Evolutionary conservation across 2,329 filamentous ascomycete genomes (phyloP).

Genomic region (Aspergillus neoniger): DNA sequence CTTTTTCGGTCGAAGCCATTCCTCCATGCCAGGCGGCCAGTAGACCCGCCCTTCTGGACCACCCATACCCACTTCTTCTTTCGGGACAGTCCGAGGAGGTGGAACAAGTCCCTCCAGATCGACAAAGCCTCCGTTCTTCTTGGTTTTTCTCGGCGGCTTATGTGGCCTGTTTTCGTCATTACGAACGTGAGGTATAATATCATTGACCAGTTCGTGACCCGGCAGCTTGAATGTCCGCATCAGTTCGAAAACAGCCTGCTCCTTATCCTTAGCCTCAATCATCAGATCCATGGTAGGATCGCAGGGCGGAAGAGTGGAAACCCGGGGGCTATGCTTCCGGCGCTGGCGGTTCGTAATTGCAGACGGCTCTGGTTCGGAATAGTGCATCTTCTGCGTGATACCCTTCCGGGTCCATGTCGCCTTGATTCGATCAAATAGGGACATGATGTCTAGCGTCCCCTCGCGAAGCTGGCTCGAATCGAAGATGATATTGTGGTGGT

Average conservation of each 20-base stretch:
- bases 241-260: constrained; percentile 91
- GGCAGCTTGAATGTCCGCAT: constrained; percentile 87
- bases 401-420: constrained; percentile 81
- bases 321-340: constrained; percentile 81
- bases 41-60: constrained; percentile 80
- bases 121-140: constrained; percentile 45
- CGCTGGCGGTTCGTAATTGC: constrained; percentile 77
- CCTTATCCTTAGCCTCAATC: constrained; percentile 98
- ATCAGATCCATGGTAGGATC: constrained; percentile 87
- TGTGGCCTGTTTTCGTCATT: constrained; percentile 70
- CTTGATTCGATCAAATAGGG: constrained; percentile 73
- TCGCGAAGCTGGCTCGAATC: constrained; percentile 72
- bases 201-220: constrained; percentile 72
- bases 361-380: constrained; percentile 76
- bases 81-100: constrained; percentile 53
- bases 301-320: constrained; percentile 79
- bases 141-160: constrained; percentile 51
- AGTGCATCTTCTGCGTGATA: constrained; percentile 96
- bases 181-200: constrained; percentile 75
- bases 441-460: constrained; percentile 78
- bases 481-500: constrained; percentile 95
- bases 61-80: constrained; percentile 81
- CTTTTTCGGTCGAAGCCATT: constrained; percentile 84
- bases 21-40: constrained; percentile 87
- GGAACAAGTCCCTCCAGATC: constrained; percentile 47